phyloP scores from a whole-genome alignment of 2,329 filamentous ascomycete genomes.

The Byssothecium circinans region DNA sequence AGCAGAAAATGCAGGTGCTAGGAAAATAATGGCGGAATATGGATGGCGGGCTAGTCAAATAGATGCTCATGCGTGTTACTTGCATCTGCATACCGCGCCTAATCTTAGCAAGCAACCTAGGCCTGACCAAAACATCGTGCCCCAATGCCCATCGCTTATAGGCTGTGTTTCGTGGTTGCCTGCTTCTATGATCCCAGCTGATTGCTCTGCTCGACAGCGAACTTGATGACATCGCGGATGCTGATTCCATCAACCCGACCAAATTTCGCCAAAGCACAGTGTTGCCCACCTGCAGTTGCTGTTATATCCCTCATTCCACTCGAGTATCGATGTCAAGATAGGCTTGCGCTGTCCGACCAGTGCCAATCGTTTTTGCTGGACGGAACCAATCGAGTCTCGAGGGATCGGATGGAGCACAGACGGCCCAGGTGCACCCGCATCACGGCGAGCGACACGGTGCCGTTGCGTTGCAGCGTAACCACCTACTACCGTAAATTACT shows the following conservation, averaged over 20 bases:
- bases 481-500: too few relatives aligned
- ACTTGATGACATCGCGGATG: too few relatives aligned
- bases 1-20: background rate
- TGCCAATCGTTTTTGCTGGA: conserved; percentile 1
- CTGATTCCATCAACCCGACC: too few relatives aligned
- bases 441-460: conserved; percentile 26
- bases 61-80: background rate
- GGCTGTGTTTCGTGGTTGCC: conserved; percentile 11
- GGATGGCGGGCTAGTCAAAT: background rate
- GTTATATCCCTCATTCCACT: too few relatives aligned
- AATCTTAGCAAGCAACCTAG: conserved; percentile 13
- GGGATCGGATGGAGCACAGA: conserved; percentile 4
- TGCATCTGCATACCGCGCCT: conserved; percentile 2
- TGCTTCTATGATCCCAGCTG: background rate
- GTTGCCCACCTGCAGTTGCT: too few relatives aligned
- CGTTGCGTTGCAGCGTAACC: conserved; percentile 27
- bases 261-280: too few relatives aligned
- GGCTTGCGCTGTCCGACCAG: background rate
- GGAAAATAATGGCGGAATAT: background rate
- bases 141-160: conserved; percentile 14
- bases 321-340: conserved; percentile 6
- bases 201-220: too few relatives aligned
- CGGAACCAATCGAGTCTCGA: conserved; percentile 1
- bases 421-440: conserved; percentile 3
- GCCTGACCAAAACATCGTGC: conserved; percentile 12